Evolutionary conservation across 371 early-diverging fungal species (phyloP).

Genomic region (Coemansia sp.): DNA sequence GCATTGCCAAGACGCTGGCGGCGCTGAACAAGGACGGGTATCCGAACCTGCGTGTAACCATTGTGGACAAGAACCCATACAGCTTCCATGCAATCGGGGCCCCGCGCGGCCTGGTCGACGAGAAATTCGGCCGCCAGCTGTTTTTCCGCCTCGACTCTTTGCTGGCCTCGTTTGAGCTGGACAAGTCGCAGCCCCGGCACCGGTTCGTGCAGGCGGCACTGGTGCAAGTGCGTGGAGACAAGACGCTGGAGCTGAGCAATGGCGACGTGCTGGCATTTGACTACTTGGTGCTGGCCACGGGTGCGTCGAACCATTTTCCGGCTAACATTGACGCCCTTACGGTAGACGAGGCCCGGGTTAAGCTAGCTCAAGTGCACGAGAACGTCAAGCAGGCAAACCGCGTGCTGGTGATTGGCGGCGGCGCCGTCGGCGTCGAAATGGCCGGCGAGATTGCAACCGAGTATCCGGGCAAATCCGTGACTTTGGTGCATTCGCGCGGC

Average conservation of each 20-base stretch:
- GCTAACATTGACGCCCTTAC: constrained; percentile 15
- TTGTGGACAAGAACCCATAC: constrained; percentile 37
- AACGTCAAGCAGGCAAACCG: constrained; percentile 51
- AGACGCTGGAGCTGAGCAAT: constrained; percentile 14
- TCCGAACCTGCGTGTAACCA: constrained; percentile 28
- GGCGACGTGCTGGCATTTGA: constrained; percentile 48
- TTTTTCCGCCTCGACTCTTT: constrained; percentile 17
- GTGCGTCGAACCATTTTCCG: constrained; percentile 45
- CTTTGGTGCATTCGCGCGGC: constrained; percentile 51
- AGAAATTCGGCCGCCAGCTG: constrained; percentile 17
- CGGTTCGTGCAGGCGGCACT: constrained; percentile 28
- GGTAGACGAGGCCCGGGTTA: constrained; percentile 25
- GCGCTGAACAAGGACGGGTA: constrained; percentile 17
- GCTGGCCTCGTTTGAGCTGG: constrained; percentile 12
- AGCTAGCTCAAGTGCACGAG: constrained; percentile 25
- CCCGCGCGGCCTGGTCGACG: constrained; percentile 28
- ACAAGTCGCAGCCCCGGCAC: constrained; percentile 25
- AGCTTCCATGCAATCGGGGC: constrained; percentile 30
- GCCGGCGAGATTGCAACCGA: constrained; percentile 57
- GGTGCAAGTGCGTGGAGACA: not conserved
- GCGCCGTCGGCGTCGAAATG: constrained; percentile 61
- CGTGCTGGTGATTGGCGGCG: constrained; percentile 61
- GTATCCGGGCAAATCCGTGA: constrained; percentile 55
- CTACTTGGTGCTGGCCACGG: constrained; percentile 55
- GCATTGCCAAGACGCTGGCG: constrained; percentile 24